These are phyloP conservation scores for Ophiostoma sp. DNA, from an alignment of 2,329 filamentous ascomycete genomes.

Conservation along the genomic window DNA sequence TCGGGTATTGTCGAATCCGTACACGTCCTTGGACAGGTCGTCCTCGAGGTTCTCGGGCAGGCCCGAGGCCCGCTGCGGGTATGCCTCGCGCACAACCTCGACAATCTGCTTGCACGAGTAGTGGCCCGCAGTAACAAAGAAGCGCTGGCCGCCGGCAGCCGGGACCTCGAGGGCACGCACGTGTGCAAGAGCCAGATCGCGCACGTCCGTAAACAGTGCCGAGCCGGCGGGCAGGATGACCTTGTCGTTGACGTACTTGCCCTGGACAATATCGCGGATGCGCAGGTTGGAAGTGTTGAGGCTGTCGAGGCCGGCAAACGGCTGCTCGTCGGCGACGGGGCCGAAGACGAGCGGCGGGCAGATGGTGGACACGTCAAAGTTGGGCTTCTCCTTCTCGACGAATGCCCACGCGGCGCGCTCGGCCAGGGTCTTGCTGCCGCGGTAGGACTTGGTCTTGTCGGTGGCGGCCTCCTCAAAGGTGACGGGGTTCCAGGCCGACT, in stretches of 20 bases:
- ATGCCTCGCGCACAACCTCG: not conserved
- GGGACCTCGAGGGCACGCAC: constrained; percentile 15
- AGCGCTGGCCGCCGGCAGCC: constrained; percentile 46
- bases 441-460: constrained; percentile 40
- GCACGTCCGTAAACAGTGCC: constrained; percentile 11
- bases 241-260: not conserved
- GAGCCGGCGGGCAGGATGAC: not conserved
- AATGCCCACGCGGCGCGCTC: constrained; percentile 52
- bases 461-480: constrained; percentile 40
- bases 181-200: constrained; percentile 14
- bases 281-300: constrained; percentile 18
- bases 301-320: not conserved
- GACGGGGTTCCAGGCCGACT: constrained; percentile 50
- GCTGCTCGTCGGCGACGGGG: constrained; percentile 19
- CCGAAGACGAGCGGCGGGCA: constrained; percentile 23
- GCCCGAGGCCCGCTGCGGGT: not conserved
- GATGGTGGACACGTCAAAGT: constrained; percentile 42
- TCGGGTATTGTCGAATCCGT: not conserved
- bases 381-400: constrained; percentile 37
- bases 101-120: constrained; percentile 7
- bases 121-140: constrained; percentile 45
- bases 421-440: constrained; percentile 50
- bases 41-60: not conserved
- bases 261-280: constrained; percentile 10
- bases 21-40: not conserved